phyloP scores from a whole-genome alignment of 1,284 basidiomycete species.

The Apiotrichum sp. region DNA sequence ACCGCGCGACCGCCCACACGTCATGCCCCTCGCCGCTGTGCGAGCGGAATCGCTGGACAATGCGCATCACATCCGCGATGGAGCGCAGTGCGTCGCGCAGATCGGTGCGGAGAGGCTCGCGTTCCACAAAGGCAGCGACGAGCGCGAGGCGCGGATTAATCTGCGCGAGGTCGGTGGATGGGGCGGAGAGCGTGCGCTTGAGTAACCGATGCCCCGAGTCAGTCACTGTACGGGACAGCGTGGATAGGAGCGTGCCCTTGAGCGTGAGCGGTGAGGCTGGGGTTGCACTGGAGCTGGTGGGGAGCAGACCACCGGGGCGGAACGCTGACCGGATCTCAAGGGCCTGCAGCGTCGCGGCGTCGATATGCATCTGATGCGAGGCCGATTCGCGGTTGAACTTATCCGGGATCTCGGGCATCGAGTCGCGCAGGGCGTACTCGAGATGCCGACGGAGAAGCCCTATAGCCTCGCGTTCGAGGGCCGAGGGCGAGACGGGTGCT shows the following conservation, averaged over 20 bases:
- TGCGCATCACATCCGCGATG: constrained; percentile 66
- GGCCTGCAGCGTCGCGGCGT: constrained; percentile 80
- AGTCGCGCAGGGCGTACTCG: constrained; percentile 64
- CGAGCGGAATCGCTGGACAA: constrained; percentile 71
- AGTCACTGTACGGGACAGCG: constrained; percentile 72
- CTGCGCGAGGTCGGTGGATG: constrained; percentile 66
- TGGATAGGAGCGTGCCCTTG: constrained; percentile 64
- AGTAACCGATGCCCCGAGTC: constrained; percentile 73
- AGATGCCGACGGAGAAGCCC: constrained; percentile 64
- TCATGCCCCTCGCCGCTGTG: constrained; percentile 61
- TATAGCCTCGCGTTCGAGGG: constrained; percentile 51
- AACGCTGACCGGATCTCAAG: constrained; percentile 77
- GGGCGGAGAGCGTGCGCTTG: constrained; percentile 47
- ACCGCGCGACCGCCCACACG: constrained; percentile 37
- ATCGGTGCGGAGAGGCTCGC: constrained; percentile 64
- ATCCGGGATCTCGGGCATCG: constrained; percentile 62
- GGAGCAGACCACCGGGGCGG: constrained; percentile 59
- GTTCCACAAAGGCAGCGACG: constrained; percentile 65
- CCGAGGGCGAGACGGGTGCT: background rate
- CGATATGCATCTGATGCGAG: constrained; percentile 73
- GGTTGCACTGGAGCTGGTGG: constrained; percentile 10
- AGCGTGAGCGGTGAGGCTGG: constrained; percentile 10
- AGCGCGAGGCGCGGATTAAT: constrained; percentile 71
- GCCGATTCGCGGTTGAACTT: constrained; percentile 58
- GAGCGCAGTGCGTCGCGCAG: constrained; percentile 57